Evolutionary conservation across 768 basidiomycete genomes (phyloP).

Genomic region (Pisolithus albus): DNA sequence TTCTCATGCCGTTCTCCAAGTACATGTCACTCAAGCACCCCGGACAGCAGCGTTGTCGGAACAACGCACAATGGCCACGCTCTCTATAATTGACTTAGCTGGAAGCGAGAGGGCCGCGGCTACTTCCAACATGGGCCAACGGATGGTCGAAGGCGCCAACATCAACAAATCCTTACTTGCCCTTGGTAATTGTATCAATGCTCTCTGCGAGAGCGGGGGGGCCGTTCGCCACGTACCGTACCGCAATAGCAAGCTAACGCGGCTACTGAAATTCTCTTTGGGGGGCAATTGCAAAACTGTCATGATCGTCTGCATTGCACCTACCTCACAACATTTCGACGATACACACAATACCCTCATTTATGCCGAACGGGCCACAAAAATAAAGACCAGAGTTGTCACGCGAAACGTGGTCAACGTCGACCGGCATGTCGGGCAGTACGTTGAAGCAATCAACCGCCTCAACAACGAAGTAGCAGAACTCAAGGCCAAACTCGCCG

Average conservation of each 20-base stretch:
- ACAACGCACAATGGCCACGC: constrained; percentile 76
- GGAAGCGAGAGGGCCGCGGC: constrained; percentile 96
- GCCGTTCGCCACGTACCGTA: constrained; percentile 90
- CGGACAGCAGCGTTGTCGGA: constrained; percentile 81
- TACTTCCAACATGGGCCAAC: constrained; percentile 94
- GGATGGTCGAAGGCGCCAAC: constrained; percentile 98
- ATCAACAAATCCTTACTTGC: constrained; percentile 99
- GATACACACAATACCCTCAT: constrained; percentile 98
- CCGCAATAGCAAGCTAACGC: constrained; percentile 96
- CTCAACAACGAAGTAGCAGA: constrained; percentile 79
- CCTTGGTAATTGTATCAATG: constrained; percentile 97
- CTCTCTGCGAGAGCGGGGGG: constrained; percentile 90
- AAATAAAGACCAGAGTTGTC: constrained; percentile 96
- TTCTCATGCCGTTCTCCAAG: constrained; percentile 95
- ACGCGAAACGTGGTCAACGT: constrained; percentile 94
- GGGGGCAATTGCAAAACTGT: constrained; percentile 99
- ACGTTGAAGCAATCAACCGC: constrained; percentile 89
- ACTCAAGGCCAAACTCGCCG: constrained; percentile 79
- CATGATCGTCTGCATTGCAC: constrained; percentile 98
- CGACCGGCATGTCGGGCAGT: constrained; percentile 90
- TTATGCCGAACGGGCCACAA: constrained; percentile 96
- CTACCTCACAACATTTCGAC: constrained; percentile 92
- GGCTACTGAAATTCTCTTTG: constrained; percentile 93
- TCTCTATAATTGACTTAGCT: constrained; percentile 97
- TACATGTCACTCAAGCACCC: constrained; percentile 85